These are phyloP conservation scores for Adenanthera pavonina DNA, from an alignment of 306 rosid genomes.

Conservation along the genomic window DNA sequence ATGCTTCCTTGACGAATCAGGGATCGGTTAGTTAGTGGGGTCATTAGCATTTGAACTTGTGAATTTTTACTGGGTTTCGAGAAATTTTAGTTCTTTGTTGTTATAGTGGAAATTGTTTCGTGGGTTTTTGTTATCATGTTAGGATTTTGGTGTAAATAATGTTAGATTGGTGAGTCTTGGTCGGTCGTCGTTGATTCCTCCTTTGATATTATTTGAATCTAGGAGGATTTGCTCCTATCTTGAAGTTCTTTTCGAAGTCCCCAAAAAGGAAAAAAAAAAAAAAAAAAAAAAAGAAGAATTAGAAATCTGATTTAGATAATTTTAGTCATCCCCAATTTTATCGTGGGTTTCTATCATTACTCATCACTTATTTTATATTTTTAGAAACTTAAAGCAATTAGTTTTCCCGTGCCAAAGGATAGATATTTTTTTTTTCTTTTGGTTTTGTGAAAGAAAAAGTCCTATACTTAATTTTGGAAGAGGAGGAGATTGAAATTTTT, in stretches of 20 bases:
- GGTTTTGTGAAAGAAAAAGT: slow-evolving; percentile 44
- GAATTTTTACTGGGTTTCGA: slow-evolving; percentile 35
- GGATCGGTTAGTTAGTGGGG: slow-evolving; percentile 54
- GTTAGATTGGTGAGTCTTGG: slow-evolving; percentile 47
- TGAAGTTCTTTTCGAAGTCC: slow-evolving; percentile 34
- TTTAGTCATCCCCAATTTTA: slow-evolving; percentile 71
- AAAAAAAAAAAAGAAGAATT: slow-evolving; percentile 36
- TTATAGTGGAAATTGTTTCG: slow-evolving; percentile 20
- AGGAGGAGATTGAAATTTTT: too few species aligned
- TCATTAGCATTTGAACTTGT: slow-evolving; percentile 37
- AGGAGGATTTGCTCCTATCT: slow-evolving; percentile 62
- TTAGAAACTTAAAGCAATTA: slow-evolving; percentile 40
- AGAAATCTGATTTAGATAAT: slow-evolving; percentile 38
- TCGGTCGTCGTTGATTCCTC: slow-evolving; percentile 52
- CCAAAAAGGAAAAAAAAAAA: slow-evolving; percentile 15
- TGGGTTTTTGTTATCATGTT: slow-evolving; percentile 32
- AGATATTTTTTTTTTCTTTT: slow-evolving; percentile 39
- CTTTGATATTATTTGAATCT: slow-evolving; percentile 66
- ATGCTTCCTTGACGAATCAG: slow-evolving; percentile 65
- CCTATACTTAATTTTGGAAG: slow-evolving; percentile 42
- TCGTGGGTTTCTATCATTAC: slow-evolving; percentile 55
- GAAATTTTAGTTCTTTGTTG: slow-evolving; percentile 16
- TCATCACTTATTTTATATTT: slow-evolving; percentile 34
- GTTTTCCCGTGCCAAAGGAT: slow-evolving; percentile 46
- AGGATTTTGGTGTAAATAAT: slow-evolving; percentile 58